Conservation (phyloP, 2,329 filamentous ascomycete species). For the Neonectria ditissima region DNA sequence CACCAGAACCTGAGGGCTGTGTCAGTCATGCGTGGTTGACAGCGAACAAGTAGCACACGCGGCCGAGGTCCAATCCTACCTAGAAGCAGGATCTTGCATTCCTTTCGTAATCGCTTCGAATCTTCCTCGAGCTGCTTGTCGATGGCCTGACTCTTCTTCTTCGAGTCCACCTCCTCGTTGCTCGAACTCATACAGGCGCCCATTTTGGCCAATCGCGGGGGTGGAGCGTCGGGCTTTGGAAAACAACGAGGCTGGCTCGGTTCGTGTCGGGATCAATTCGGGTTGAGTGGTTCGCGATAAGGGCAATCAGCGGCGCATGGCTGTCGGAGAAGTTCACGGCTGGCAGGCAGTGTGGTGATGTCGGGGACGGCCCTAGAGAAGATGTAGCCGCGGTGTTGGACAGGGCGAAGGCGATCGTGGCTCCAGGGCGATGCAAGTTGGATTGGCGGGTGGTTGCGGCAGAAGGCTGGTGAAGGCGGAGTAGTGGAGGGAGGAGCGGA, state of each 20-base stretch:
- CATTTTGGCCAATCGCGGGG: conserved; percentile 68
- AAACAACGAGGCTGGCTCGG: conserved; percentile 20
- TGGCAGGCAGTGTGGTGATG: conserved; percentile 30
- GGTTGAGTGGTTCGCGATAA: conserved; percentile 30
- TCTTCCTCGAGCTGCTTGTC: conserved; percentile 95
- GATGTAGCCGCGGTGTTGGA: conserved; percentile 5
- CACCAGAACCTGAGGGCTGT: conserved; percentile 81
- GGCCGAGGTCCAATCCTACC: conserved; percentile 67
- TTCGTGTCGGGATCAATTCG: conserved; percentile 30
- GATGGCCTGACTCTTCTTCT: conserved; percentile 96
- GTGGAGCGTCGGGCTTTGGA: conserved; percentile 27
- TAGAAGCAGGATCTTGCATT: conserved; percentile 98
- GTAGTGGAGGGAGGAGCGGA: conserved; percentile 32
- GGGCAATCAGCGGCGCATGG: conserved; percentile 43
- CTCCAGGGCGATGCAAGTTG: conserved; percentile 13
- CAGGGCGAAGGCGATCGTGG: conserved; percentile 4
- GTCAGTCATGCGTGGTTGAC: conserved; percentile 33
- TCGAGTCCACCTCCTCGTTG: conserved; percentile 89
- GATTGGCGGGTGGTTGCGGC: conserved; percentile 29
- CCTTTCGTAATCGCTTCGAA: conserved; percentile 88
- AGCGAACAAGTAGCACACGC: conserved; percentile 2
- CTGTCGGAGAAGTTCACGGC: conserved; percentile 32
- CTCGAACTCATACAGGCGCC: conserved; percentile 92
- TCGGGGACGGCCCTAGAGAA: conserved; percentile 20
- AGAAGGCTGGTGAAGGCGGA: conserved; percentile 35